Evolutionary conservation across 257 asterid species (phyloP).

Genomic region (Solanum acaule): DNA sequence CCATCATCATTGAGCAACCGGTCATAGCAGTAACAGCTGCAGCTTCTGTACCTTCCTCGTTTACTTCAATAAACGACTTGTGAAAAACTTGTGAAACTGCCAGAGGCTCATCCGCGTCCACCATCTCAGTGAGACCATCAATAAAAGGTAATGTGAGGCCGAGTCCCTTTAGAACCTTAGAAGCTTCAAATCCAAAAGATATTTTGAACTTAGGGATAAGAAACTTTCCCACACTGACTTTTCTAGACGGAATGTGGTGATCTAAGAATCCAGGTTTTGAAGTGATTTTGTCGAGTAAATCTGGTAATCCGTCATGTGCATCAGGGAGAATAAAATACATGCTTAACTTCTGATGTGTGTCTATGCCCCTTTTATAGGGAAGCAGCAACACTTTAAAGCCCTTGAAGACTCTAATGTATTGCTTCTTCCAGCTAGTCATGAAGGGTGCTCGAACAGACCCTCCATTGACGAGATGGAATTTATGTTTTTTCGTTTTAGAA

Average conservation of each 20-base stretch:
- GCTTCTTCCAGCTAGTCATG: slow-evolving; percentile 22
- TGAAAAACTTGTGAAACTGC: slow-evolving; percentile 5
- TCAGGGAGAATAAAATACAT: slow-evolving; percentile 26
- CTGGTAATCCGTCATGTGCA: slow-evolving; percentile 19
- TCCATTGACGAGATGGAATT: slow-evolving; percentile 14
- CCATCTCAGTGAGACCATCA: slow-evolving; percentile 21
- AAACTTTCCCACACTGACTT: slow-evolving; percentile 11
- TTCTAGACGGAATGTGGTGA: slow-evolving; percentile 1
- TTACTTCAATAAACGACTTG: background rate
- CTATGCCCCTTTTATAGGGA: slow-evolving; percentile 13
- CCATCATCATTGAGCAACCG: background rate
- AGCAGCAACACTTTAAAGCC: slow-evolving; percentile 20
- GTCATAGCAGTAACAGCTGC: slow-evolving; percentile 10
- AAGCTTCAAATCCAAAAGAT: background rate
- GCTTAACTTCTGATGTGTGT: slow-evolving; percentile 7
- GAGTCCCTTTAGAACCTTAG: background rate
- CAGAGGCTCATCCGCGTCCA: background rate
- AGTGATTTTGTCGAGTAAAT: slow-evolving; percentile 4
- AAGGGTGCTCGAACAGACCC: slow-evolving; percentile 6
- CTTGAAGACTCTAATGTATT: background rate
- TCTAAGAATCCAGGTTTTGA: slow-evolving; percentile 19
- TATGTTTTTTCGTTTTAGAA: slow-evolving; percentile 5
- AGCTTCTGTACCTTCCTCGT: slow-evolving; percentile 10
- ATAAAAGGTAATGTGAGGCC: background rate
- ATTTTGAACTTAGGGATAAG: slow-evolving; percentile 22